Conservation (phyloP, 768 basidiomycete species). For the Mycena sanguinolenta region DNA sequence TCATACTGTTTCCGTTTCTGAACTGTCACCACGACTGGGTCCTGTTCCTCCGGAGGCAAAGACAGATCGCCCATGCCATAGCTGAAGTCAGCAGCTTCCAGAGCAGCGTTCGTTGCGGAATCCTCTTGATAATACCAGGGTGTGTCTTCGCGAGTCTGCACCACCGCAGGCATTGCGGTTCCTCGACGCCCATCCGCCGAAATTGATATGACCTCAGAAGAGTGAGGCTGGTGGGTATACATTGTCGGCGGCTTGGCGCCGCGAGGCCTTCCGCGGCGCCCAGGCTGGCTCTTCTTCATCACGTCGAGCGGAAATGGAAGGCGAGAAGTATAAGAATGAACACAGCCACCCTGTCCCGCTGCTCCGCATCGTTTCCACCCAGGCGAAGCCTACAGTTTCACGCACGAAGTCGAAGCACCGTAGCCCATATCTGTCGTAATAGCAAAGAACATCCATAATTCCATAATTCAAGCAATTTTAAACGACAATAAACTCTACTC, state of each 20-base stretch:
- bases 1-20: not conserved
- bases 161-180: not conserved
- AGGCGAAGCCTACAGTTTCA: too few species aligned
- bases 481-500: too few species aligned
- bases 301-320: not conserved
- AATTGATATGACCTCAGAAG: not conserved
- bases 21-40: not conserved
- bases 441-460: too few species aligned
- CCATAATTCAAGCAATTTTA: too few species aligned
- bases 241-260: not conserved
- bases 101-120: not conserved
- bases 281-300: not conserved
- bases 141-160: not conserved
- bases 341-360: too few species aligned
- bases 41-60: not conserved
- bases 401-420: too few species aligned
- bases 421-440: too few species aligned
- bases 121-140: slow-evolving; percentile 1
- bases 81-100: not conserved
- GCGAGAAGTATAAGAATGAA: not conserved
- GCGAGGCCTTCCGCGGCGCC: not conserved
- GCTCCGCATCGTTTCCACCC: too few species aligned
- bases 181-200: not conserved
- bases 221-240: not conserved
- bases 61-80: slow-evolving; percentile 4